Conservation (phyloP, 345 rosid genomes). For the Nasturtium officinale region DNA sequence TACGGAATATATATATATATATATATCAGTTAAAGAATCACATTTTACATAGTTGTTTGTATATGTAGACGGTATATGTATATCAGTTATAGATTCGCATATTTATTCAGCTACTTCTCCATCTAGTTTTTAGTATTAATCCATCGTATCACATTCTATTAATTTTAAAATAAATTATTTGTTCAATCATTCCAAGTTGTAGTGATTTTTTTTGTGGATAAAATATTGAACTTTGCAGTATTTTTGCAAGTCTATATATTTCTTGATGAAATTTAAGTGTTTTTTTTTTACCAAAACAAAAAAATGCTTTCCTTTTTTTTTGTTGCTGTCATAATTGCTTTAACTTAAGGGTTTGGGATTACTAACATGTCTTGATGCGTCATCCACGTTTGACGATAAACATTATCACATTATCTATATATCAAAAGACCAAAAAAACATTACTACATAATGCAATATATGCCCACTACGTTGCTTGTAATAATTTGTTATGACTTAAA, state of each 20-base stretch:
- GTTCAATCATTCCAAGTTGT: no score
- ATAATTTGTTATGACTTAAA: constrained; percentile 1
- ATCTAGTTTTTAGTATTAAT: not conserved
- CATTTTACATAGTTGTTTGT: no score
- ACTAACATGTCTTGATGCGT: constrained; percentile 36
- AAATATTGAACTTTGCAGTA: not conserved
- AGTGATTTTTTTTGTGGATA: no score
- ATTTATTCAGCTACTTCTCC: not conserved
- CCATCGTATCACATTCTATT: no score
- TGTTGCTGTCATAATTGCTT: not conserved
- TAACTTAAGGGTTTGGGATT: constrained; percentile 34
- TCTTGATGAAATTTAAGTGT: not conserved
- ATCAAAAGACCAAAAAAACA: no score
- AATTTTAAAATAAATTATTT: no score
- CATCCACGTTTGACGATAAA: constrained; percentile 29
- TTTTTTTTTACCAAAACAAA: no score
- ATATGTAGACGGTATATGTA: no score
- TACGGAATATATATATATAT: no score
- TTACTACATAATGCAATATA: not conserved
- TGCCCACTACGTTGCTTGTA: constrained; percentile 19
- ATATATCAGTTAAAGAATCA: no score
- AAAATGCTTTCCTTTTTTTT: not conserved
- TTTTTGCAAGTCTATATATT: not conserved
- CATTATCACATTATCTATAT: not conserved
- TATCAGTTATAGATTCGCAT: not conserved